Conservation (phyloP, 371 early-diverging fungal genomes). For the Rhizopus arrhizus region DNA sequence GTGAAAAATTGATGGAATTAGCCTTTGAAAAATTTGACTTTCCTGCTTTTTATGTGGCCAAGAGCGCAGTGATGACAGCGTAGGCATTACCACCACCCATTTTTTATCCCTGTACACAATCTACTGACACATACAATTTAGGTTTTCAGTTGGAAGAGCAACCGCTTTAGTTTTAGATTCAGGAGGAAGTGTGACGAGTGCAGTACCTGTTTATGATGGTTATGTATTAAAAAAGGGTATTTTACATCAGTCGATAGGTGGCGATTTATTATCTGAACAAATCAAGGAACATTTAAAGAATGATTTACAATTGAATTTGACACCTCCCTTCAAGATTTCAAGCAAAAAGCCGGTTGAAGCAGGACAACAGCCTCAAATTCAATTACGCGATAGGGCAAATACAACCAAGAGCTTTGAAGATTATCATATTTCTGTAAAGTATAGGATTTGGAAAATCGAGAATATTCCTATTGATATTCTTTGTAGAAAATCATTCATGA, state of each 20-base stretch:
- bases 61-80: constrained; percentile 89
- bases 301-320: constrained; percentile 62
- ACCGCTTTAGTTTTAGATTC: constrained; percentile 94
- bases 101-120: too few species aligned
- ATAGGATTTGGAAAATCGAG: background rate
- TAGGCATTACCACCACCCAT: constrained; percentile 39
- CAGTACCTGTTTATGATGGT: constrained; percentile 94
- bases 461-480: background rate
- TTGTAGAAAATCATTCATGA: constrained; percentile 71
- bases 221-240: constrained; percentile 90
- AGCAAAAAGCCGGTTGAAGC: constrained; percentile 75
- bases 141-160: constrained; percentile 84
- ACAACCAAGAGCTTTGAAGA: constrained; percentile 67
- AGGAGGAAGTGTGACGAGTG: constrained; percentile 85
- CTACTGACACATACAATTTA: background rate
- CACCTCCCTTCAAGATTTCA: constrained; percentile 81
- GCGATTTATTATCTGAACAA: constrained; percentile 79
- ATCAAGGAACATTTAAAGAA: constrained; percentile 66
- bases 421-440: constrained; percentile 60
- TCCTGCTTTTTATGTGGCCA: constrained; percentile 91
- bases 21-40: constrained; percentile 92
- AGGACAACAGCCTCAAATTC: constrained; percentile 63
- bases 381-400: constrained; percentile 59
- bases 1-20: constrained; percentile 86
- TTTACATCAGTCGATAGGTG: constrained; percentile 76